Evolutionary conservation across 1,284 basidiomycete species (phyloP), one percentile per base, ranked within the genome.

Genomic region (Thelephora terrestris): DNA sequence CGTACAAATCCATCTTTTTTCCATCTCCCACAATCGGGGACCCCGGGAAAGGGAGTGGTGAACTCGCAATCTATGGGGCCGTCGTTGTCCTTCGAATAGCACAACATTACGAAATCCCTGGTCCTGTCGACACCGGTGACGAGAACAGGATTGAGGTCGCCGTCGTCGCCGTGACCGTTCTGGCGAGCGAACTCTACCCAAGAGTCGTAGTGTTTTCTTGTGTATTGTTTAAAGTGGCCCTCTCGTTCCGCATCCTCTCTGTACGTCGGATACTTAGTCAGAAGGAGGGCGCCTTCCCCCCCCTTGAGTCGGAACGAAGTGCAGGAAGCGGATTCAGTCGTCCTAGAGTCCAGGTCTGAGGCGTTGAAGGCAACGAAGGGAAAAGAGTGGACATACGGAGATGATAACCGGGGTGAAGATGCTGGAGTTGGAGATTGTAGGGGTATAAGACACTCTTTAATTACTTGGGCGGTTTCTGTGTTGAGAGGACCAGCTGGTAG

Each of bases 121-220:
- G 52, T 50, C 52, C 52, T 6, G 49, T 53, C 34, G 50, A 48
- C n/a, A n/a, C n/a, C n/a, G n/a, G n/a, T n/a, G n/a, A n/a, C n/a
- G n/a, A n/a, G n/a, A n/a, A n/a, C n/a, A 3, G 50, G 48, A 17
- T 47, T 36, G n/a, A 50, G 4, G 7, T 50, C 25, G 14, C 29
- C n/a, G n/a, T 14, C 14, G 34, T 50, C 34, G 17, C n/a, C 46
- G 36, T 53, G 36, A 3, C 43, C 51, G 14, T 43, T 24, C 23
- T 18, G 3, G 5, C 25, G 18, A 7, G 52, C 52, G 35, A 53
- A 53, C 6, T 16, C 14, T 17, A 48, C 16, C 52, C 52, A 53
- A 4, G 52, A 47, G 17, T 23, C 27, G 25, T 47, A 47, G 36
- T 53, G 32, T n/a, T 48, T 20, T 9, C 23, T 16, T 16, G 50